Conservation (phyloP, 805 yeast genomes). For the Groenewaldozyma tartarivorans region DNA sequence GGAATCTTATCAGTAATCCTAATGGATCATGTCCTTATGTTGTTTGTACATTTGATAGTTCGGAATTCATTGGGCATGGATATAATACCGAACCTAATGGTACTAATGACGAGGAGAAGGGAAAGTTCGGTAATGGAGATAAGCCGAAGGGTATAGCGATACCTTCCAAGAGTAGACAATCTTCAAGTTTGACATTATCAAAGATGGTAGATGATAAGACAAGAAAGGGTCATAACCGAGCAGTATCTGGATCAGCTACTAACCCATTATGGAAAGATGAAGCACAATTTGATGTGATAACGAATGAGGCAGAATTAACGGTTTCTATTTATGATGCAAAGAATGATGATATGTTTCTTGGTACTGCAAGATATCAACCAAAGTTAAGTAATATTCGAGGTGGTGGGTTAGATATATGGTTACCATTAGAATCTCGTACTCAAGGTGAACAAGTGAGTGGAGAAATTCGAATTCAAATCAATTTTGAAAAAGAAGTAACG, state of each 20-base stretch:
- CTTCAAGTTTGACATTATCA: slow-evolving; percentile 14
- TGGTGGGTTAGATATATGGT: slow-evolving; percentile 62
- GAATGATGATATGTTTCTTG: slow-evolving; percentile 73
- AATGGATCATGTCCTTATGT: slow-evolving; percentile 54
- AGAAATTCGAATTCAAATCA: slow-evolving; percentile 64
- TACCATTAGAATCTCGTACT: slow-evolving; percentile 59
- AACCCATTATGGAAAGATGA: slow-evolving; percentile 90
- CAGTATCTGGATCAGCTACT: slow-evolving; percentile 20
- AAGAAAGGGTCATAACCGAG: neutral
- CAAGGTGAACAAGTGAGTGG: slow-evolving; percentile 73
- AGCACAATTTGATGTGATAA: slow-evolving; percentile 80
- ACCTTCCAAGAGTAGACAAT: slow-evolving; percentile 24
- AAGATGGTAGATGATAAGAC: slow-evolving; percentile 4
- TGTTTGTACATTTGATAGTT: slow-evolving; percentile 24
- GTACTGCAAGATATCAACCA: slow-evolving; percentile 71
- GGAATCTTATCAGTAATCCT: slow-evolving; percentile 48
- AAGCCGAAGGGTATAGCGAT: slow-evolving; percentile 28
- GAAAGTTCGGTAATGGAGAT: neutral
- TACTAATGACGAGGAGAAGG: neutral
- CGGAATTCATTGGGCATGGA: slow-evolving; percentile 76
- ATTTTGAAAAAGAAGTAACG: slow-evolving; percentile 55
- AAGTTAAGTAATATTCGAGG: slow-evolving; percentile 27
- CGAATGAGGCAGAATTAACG: slow-evolving; percentile 68
- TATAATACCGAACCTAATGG: neutral
- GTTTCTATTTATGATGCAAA: slow-evolving; percentile 86